Conservation (phyloP, 2,329 filamentous ascomycete genomes). For the Metarhizium album region DNA sequence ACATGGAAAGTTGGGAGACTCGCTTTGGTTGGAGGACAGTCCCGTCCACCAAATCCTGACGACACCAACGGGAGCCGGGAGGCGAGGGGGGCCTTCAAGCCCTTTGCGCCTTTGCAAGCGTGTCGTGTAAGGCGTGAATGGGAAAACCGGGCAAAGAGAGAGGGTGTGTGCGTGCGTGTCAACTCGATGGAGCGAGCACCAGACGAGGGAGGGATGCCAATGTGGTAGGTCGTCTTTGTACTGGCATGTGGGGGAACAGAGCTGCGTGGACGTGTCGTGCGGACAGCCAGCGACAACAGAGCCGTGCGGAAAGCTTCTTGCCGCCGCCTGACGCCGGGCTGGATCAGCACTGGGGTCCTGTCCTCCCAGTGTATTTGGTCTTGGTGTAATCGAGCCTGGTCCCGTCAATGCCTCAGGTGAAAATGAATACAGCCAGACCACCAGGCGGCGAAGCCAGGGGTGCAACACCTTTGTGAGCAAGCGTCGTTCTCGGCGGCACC, state of each 20-base stretch:
- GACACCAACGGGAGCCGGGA: not conserved
- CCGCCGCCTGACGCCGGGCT: not conserved
- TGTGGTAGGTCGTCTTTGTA: not conserved
- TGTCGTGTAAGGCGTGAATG: not conserved
- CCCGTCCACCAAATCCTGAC: slow-evolving; percentile 1
- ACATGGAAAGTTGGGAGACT: slow-evolving; percentile 7
- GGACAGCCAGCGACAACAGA: not conserved
- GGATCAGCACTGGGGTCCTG: too few relatives aligned
- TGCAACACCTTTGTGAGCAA: not conserved
- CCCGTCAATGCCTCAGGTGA: too few relatives aligned
- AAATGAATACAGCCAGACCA: too few relatives aligned
- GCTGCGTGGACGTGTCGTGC: too few relatives aligned
- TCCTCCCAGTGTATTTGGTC: too few relatives aligned
- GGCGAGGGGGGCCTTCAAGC: not conserved
- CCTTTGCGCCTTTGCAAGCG: not conserved
- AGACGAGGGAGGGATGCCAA: not conserved
- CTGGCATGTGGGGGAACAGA: slow-evolving; percentile 1
- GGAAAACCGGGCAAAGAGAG: not conserved
- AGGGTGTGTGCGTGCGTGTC: not conserved
- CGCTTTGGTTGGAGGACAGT: not conserved
- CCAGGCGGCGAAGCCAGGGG: not conserved
- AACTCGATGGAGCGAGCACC: not conserved
- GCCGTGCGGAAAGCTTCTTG: not conserved
- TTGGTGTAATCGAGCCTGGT: too few relatives aligned
- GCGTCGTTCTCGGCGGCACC: not conserved